Evolutionary conservation across 2,329 filamentous ascomycete species (phyloP).

Genomic region (Purpureocillium takamizusanense): DNA sequence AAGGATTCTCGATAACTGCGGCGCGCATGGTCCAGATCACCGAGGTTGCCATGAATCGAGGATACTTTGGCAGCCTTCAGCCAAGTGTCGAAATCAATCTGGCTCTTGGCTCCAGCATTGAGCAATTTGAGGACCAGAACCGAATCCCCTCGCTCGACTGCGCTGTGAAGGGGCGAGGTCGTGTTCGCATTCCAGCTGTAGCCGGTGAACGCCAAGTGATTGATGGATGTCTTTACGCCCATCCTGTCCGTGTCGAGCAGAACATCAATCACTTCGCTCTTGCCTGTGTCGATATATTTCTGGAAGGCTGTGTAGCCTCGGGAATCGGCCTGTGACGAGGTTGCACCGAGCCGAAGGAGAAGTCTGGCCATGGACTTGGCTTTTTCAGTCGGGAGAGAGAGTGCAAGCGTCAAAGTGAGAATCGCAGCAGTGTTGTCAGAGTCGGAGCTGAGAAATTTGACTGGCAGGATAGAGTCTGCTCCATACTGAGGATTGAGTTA

Average conservation of each 20-base stretch:
- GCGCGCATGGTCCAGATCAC: slow-evolving; percentile 38
- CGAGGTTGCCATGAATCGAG: slow-evolving; percentile 23
- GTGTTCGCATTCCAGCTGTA: slow-evolving; percentile 22
- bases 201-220: slow-evolving; percentile 46
- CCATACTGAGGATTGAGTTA: slow-evolving; percentile 50
- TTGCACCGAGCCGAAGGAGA: slow-evolving; percentile 62
- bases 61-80: slow-evolving; percentile 45
- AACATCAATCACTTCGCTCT: slow-evolving; percentile 36
- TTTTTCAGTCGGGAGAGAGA: slow-evolving; percentile 52
- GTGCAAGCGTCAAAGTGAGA: slow-evolving; percentile 59
- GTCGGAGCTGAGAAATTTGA: slow-evolving; percentile 52
- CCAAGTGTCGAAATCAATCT: slow-evolving; percentile 56
- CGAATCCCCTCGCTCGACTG: slow-evolving; percentile 44
- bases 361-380: slow-evolving; percentile 56
- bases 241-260: slow-evolving; percentile 49
- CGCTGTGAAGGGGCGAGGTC: slow-evolving; percentile 46
- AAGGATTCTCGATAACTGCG: slow-evolving; percentile 34
- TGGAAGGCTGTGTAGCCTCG: slow-evolving; percentile 58
- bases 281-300: slow-evolving; percentile 46
- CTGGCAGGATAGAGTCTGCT: slow-evolving; percentile 65
- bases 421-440: slow-evolving; percentile 49
- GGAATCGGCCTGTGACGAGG: slow-evolving; percentile 62
- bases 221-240: slow-evolving; percentile 54
- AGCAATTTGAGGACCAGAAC: slow-evolving; percentile 52
- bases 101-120: slow-evolving; percentile 48